Percentiles rank a stretch among this genome's conserved stretches.
These are phyloP conservation scores for Orychophragmus violaceus DNA, from an alignment of 345 rosid genomes.

Conservation along the genomic window DNA sequence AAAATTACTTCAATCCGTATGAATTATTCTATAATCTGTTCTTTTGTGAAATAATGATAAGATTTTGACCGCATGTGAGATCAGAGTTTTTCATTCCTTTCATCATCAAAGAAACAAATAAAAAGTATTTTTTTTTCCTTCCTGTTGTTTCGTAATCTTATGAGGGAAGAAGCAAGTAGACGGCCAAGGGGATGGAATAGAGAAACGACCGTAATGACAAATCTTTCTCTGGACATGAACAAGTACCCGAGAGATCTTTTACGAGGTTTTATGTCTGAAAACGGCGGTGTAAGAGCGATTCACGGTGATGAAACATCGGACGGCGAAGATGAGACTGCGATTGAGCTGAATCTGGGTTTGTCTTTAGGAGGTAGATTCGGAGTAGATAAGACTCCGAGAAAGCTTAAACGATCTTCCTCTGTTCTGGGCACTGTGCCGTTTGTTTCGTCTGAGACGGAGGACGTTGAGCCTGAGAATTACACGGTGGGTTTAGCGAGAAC, in stretches of 20 bases:
- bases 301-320: constrained; percentile 5
- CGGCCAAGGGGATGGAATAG: constrained; percentile 34
- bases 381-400: constrained; percentile 55
- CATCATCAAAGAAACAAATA: not conserved
- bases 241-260: constrained; percentile 76
- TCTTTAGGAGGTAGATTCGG: constrained; percentile 92
- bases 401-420: constrained; percentile 70
- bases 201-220: constrained; percentile 35
- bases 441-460: constrained; percentile 8
- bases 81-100: not conserved
- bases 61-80: constrained; percentile 26
- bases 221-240: constrained; percentile 52
- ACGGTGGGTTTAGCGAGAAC: constrained; percentile 55
- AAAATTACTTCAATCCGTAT: not conserved
- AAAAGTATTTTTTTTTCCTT: not conserved
- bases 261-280: constrained; percentile 51
- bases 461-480: constrained; percentile 32
- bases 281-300: constrained; percentile 16
- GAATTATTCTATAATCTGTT: not conserved
- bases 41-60: not conserved
- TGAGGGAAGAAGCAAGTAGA: constrained; percentile 55
- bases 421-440: constrained; percentile 41
- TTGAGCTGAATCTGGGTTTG: constrained; percentile 88
- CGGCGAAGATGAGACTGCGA: constrained; percentile 34
- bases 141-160: constrained; percentile 12